Evolutionary conservation across 345 rosid species (phyloP), one percentile per base, ranked within the genome.

Genomic region (Salix purpurea): DNA sequence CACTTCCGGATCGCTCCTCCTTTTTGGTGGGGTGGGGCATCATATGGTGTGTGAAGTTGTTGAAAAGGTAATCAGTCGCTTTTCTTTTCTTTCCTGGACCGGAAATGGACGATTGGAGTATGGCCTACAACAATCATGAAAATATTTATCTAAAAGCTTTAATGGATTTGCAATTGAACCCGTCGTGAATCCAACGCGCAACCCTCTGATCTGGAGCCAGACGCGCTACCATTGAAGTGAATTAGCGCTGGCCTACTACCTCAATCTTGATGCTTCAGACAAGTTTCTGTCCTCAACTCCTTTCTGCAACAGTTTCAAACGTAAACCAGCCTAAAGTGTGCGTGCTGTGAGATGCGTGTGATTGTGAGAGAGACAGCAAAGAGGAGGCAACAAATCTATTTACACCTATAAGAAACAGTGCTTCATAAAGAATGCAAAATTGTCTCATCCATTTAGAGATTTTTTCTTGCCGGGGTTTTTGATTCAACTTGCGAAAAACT

Each of bases 211-310:
- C 94, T 88, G 95, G 97, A 90, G 94, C 89, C 94, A 88, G 97
- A 89, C 94, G 94, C 95, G 92, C 98, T 90, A 91, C 96, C 97
- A 87, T 94, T 90, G 95, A 32, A 32, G 34, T 32, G 34, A 32
- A 32, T 32, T 32, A 32, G 34, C 4, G 34, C 34, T 32, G 34
- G 34, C 34, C 34, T 32, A 32, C 34, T 32, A 32, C 34, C 34
- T 32, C 0, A 32, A 32, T 32, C 4, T 32, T 32, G 58, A 7
- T 52, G 58, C 58, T 19, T 52, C 23, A 52, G 23, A 52, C 0
- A 18, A 52, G 58, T 21, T 52, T 52, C 23, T 52, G 58, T 0
- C 8, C 10, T 2, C n/a, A n/a, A 6, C 9, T 52, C 58, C 21
- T 19, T 50, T 19, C 21, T 52, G 58, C 23, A 5, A 19, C n/a